Evolutionary conservation across 257 asterid genomes (phyloP).

Genomic region (Cordia subcordata): DNA sequence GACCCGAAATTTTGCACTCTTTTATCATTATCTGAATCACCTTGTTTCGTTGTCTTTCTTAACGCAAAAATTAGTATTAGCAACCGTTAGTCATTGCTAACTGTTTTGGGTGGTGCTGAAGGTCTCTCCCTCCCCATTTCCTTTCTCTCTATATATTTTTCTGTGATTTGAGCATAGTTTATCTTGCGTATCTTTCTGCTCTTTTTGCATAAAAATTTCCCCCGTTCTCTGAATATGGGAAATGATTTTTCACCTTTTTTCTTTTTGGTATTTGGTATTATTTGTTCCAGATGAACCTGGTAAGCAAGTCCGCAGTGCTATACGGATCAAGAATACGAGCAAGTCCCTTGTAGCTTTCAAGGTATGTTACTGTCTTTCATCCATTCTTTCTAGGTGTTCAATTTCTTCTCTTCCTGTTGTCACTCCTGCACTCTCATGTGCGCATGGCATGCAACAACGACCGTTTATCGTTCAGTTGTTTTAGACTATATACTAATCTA

Average conservation of each 20-base stretch:
- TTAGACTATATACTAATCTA: background rate
- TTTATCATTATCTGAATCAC: too few relatives aligned
- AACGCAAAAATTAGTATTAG: too few relatives aligned
- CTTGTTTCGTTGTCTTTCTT: too few relatives aligned
- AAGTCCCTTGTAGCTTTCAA: constrained; percentile 92
- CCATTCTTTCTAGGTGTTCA: background rate
- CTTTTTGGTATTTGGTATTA: background rate
- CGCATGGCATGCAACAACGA: background rate
- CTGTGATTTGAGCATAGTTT: too few relatives aligned
- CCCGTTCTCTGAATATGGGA: background rate
- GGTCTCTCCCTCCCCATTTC: too few relatives aligned
- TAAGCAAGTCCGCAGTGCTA: constrained; percentile 88
- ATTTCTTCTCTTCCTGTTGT: background rate
- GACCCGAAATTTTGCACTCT: too few relatives aligned
- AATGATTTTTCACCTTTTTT: background rate
- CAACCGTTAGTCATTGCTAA: too few relatives aligned
- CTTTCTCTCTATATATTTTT: too few relatives aligned
- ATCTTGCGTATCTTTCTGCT: too few relatives aligned
- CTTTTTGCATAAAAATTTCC: too few relatives aligned
- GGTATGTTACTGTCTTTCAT: constrained; percentile 33
- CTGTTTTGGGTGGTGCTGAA: too few relatives aligned
- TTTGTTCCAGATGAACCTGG: constrained; percentile 78
- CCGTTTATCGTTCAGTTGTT: background rate
- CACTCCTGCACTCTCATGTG: background rate
- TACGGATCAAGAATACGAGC: constrained; percentile 84